Base-by-base conservation (phyloP, 2,329 filamentous ascomycete species). In the Colletotrichum tamarilloi region DNA sequence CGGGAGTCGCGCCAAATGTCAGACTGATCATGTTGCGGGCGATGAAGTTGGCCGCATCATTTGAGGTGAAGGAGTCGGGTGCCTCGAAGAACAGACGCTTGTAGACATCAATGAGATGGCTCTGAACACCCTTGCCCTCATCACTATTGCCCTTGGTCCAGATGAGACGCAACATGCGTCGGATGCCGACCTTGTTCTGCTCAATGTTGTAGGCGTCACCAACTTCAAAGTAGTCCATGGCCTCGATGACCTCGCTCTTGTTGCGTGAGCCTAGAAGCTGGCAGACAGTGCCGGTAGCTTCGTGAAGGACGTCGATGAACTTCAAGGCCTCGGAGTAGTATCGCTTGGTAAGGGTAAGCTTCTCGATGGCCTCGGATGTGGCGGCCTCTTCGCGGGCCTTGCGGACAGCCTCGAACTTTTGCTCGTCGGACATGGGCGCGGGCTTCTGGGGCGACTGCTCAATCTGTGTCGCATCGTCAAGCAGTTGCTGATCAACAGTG, bases 111-210 rank as follows among this genome's bases (percentile, higher is more conserved):
- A 99, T 98, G 35, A 99, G 88, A 82, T 99, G 97, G 2, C 94
- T 94, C 81, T 99, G 97, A 2, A 99, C 95, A 68, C 97, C 97
- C 84, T 98, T 99, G 78, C 97, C 97, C 87, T 99, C 97, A 79
- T 99, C 97, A 78, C 95, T 98, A 84, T 98, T 99, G 77, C 97
- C 96, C 84, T 99, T 99, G 76, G 97, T 99, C 97, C 97, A 99
- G 82, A 99, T 99, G 24, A 99, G 88, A 66, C 96, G 92, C 75
- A 99, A 88, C 97, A 99, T 99, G 70, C 95, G 93, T 72, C 96
- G 91, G 79, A 99, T 98, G 70, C 97, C 97, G 52, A 93, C 85
- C 82, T 97, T 95, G 80, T 97, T 95, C 77, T 97, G 94, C 81
- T 98, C 94, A 72, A 99, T 93, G 82, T 97, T 97, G 87, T 98